These are phyloP conservation scores for Licmophora abbreviata DNA, from an alignment of 108 stramenopile species.

Conservation along the genomic window DNA sequence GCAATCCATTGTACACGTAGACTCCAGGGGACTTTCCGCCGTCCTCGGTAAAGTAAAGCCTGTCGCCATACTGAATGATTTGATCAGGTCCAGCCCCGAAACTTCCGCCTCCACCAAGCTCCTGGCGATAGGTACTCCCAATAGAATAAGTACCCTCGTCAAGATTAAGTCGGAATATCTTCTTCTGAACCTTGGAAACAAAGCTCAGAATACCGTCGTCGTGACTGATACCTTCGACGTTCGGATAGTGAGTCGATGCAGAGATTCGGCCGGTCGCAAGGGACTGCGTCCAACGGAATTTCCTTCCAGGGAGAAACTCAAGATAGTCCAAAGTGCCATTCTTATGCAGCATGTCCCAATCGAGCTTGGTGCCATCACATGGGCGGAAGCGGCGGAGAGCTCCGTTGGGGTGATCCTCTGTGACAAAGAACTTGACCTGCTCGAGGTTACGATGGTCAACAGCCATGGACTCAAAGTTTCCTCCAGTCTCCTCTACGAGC, in stretches of 20 bases:
- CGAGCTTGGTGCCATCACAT: conserved; percentile 13
- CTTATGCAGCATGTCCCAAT: conserved; percentile 33
- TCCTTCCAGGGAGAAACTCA: conserved; percentile 16
- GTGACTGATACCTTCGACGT: conserved; percentile 27
- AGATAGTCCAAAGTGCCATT: conserved; percentile 35
- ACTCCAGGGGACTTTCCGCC: conserved; percentile 10
- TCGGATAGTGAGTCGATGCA: conserved; percentile 6
- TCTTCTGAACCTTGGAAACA: conserved; percentile 25
- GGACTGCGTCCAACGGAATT: conserved; percentile 24
- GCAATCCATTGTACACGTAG: conserved; percentile 1
- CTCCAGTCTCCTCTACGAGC: conserved; percentile 19
- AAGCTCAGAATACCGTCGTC: conserved; percentile 17
- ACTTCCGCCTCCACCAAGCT: conserved; percentile 22
- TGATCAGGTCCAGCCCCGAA: conserved; percentile 33
- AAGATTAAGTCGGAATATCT: conserved; percentile 20
- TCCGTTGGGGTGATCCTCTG: conserved; percentile 37
- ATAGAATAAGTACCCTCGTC: conserved; percentile 10
- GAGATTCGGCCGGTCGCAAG: background rate
- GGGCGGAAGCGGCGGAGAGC: conserved; percentile 39
- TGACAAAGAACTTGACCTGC: conserved; percentile 31
- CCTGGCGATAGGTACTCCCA: conserved; percentile 9
- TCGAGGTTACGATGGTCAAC: conserved; percentile 12
- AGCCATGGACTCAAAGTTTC: conserved; percentile 22
- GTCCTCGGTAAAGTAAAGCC: conserved; percentile 22
- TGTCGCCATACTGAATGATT: background rate